These are phyloP conservation scores for Balamuthia mandrillaris DNA, from an alignment of 208 protist genomes.

Conservation along the genomic window DNA sequence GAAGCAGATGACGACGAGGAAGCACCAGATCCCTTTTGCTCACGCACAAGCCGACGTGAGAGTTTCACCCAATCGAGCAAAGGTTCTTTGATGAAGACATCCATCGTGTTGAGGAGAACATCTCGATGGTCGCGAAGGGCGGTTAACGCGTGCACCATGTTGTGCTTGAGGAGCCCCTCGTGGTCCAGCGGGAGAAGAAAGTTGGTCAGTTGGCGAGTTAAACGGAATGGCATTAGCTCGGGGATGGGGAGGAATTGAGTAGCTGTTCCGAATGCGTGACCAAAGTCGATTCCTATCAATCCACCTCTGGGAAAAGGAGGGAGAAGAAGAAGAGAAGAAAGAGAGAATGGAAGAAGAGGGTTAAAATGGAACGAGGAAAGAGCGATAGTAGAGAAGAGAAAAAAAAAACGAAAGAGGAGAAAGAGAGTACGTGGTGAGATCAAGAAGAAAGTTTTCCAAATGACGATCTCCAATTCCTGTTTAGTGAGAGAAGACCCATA, in stretches of 20 bases:
- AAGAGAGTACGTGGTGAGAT: conserved; percentile 56
- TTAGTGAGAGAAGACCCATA: too few species aligned
- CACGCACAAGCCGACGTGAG: conserved; percentile 39
- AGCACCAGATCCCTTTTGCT: conserved; percentile 28
- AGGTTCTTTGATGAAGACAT: conserved; percentile 87
- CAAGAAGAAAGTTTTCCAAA: conserved; percentile 84
- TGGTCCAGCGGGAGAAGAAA: conserved; percentile 76
- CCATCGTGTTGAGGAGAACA: conserved; percentile 76
- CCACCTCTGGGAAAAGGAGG: too few species aligned
- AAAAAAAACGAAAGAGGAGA: not conserved
- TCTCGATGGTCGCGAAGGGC: conserved; percentile 67
- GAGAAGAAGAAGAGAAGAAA: too few species aligned
- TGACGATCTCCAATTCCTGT: conserved; percentile 84
- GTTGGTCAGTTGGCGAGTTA: conserved; percentile 78
- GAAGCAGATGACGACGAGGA: not conserved
- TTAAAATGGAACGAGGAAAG: too few species aligned
- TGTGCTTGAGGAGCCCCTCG: conserved; percentile 57
- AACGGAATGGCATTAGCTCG: conserved; percentile 88
- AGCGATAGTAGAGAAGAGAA: too few species aligned
- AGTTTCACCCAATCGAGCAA: conserved; percentile 71
- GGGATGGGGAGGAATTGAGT: conserved; percentile 80
- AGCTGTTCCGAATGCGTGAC: conserved; percentile 86
- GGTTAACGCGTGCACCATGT: conserved; percentile 70
- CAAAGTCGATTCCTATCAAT: conserved; percentile 90
- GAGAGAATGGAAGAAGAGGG: too few species aligned